A percentile compares a stretch with the other conserved stretches of the same genome.
Conservation (phyloP, 2,329 filamentous ascomycete genomes). For the Septoria petroselini region DNA sequence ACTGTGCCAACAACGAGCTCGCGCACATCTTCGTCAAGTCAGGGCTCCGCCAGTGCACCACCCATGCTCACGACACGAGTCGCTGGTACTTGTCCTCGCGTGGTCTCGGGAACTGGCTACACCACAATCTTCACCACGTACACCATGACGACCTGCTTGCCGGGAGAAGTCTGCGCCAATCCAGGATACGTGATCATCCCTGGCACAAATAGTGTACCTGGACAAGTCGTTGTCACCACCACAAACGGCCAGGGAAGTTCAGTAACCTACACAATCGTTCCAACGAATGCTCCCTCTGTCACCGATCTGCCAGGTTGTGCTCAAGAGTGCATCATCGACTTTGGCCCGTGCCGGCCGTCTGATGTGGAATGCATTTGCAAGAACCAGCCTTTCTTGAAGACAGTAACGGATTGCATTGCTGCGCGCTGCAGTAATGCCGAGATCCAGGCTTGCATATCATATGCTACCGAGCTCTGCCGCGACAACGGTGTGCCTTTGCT, state of each 20-base stretch:
- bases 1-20: not conserved
- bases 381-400: conserved; percentile 2
- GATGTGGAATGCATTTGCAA: conserved; percentile 1
- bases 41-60: not conserved
- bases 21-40: not conserved
- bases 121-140: conserved; percentile 36
- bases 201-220: conserved; percentile 19
- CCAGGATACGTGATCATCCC: conserved; percentile 27
- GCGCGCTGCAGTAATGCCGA: not conserved
- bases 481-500: not conserved
- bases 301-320: conserved; percentile 1
- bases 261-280: conserved; percentile 28
- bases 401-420: conserved; percentile 1
- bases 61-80: not conserved
- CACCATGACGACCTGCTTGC: conserved; percentile 34
- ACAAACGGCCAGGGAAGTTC: conserved; percentile 22
- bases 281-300: not conserved
- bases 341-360: not conserved
- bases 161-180: conserved; percentile 32
- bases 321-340: not conserved
- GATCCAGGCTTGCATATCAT: not conserved
- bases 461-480: not conserved
- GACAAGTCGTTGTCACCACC: conserved; percentile 25
- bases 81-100: conserved; percentile 13
- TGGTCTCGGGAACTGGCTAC: conserved; percentile 27